phyloP scores from a whole-genome alignment of 73 alveolate species.

The Paramecium biaurelia region DNA sequence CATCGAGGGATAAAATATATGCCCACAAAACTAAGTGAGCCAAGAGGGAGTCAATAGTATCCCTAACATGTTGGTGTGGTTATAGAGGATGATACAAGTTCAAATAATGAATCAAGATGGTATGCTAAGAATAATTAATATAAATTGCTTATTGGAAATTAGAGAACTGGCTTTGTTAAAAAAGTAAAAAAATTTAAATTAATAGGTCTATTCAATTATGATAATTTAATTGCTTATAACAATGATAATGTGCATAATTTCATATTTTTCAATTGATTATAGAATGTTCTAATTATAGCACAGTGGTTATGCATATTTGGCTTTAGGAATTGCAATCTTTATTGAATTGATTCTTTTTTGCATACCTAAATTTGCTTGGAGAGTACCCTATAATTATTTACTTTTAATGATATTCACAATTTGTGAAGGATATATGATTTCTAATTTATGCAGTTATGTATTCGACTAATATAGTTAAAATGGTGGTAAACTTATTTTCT shows the following conservation, averaged over 20 bases:
- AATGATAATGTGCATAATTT: not conserved
- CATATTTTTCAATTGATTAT: conserved; percentile 1
- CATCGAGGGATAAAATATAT: not conserved
- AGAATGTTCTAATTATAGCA: conserved; percentile 3
- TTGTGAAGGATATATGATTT: conserved; percentile 67
- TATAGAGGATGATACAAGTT: not conserved
- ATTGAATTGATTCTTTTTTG: conserved; percentile 56
- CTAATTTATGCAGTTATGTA: conserved; percentile 62
- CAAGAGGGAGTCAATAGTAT: conserved; percentile 18
- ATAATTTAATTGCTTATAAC: not conserved
- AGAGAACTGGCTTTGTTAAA: conserved; percentile 39
- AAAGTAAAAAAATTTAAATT: not conserved
- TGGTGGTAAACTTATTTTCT: conserved; percentile 12
- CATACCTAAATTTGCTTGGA: conserved; percentile 59
- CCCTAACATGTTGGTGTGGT: not conserved
- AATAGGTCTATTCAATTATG: conserved; percentile 40
- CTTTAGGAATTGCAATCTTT: conserved; percentile 39
- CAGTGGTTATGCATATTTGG: conserved; percentile 3
- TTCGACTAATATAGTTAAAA: conserved; percentile 2
- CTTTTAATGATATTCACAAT: conserved; percentile 64
- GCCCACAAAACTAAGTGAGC: conserved; percentile 8
- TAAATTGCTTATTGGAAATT: not conserved
- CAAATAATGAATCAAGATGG: conserved; percentile 14
- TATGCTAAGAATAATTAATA: conserved; percentile 32
- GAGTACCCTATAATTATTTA: conserved; percentile 70